These are phyloP conservation scores for Citropsis articulata DNA, from an alignment of 345 rosid genomes.

Conservation along the genomic window DNA sequence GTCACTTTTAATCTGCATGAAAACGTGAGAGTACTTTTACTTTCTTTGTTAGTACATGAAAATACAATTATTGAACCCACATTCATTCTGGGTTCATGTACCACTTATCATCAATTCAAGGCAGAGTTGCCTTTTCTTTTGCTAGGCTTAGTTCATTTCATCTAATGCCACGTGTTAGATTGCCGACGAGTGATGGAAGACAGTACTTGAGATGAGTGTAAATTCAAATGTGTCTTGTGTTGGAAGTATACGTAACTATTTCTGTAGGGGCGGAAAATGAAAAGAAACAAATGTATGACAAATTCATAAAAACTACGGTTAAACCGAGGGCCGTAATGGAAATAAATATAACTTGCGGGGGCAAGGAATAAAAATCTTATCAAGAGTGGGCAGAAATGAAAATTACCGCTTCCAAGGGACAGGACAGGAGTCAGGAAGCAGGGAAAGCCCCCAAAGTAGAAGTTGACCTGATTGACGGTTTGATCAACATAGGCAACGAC, in stretches of 20 bases:
- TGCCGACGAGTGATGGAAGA: no score
- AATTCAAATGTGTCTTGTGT: no score
- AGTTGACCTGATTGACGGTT: not conserved
- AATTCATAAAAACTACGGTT: no score
- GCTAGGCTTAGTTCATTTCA: not conserved
- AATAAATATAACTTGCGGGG: no score
- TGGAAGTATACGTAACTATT: no score
- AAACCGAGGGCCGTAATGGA: no score
- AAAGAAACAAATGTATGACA: no score
- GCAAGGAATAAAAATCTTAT: no score
- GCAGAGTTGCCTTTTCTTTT: not conserved
- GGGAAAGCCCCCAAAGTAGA: not conserved
- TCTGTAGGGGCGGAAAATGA: no score
- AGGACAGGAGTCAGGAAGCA: not conserved
- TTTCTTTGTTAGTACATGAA: not conserved
- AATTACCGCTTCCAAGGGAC: not conserved
- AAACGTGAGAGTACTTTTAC: not conserved
- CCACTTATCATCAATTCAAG: not conserved
- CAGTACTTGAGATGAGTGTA: no score
- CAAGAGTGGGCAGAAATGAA: no score
- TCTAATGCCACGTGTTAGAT: not conserved
- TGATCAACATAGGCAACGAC: not conserved
- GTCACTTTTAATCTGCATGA: not conserved
- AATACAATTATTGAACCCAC: not conserved
- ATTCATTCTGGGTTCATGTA: not conserved